phyloP scores from a whole-genome alignment of 2,329 filamentous ascomycete species.

The Sporothrix pallida region DNA sequence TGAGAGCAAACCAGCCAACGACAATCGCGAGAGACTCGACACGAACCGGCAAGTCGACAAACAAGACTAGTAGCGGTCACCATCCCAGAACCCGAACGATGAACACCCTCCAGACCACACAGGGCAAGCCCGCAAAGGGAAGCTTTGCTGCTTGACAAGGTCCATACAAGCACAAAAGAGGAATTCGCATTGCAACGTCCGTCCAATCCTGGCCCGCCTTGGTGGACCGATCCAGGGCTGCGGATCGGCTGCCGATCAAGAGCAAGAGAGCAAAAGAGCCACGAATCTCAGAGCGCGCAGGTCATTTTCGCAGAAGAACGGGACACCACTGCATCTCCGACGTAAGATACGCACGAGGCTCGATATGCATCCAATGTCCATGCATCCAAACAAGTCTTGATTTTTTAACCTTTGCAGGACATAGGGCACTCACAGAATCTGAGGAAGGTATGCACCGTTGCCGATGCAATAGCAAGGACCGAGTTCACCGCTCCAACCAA shows the following conservation, averaged over 20 bases:
- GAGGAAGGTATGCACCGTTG: background rate
- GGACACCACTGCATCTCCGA: constrained; percentile 19
- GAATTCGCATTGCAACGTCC: background rate
- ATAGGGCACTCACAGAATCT: background rate
- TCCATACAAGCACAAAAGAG: constrained; percentile 3
- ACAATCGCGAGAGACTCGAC: background rate
- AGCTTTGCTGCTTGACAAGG: background rate
- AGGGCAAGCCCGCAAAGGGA: too few species aligned
- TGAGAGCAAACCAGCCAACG: background rate
- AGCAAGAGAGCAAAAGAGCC: constrained; percentile 3
- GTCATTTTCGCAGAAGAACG: constrained; percentile 10
- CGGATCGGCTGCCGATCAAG: constrained; percentile 25
- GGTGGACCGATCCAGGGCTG: constrained; percentile 23
- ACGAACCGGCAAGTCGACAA: background rate
- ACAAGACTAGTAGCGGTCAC: background rate
- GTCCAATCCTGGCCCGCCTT: background rate
- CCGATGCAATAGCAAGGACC: background rate
- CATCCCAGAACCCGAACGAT: constrained; percentile 2
- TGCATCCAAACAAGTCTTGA: background rate
- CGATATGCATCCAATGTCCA: constrained; percentile 7
- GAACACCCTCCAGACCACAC: background rate
- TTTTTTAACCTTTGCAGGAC: background rate
- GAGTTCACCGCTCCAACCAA: constrained; percentile 11
- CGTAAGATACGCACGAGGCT: constrained; percentile 6
- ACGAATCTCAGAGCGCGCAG: background rate